Base-by-base conservation (phyloP, 2,329 filamentous ascomycete species). In the Didymella keratinophila region DNA sequence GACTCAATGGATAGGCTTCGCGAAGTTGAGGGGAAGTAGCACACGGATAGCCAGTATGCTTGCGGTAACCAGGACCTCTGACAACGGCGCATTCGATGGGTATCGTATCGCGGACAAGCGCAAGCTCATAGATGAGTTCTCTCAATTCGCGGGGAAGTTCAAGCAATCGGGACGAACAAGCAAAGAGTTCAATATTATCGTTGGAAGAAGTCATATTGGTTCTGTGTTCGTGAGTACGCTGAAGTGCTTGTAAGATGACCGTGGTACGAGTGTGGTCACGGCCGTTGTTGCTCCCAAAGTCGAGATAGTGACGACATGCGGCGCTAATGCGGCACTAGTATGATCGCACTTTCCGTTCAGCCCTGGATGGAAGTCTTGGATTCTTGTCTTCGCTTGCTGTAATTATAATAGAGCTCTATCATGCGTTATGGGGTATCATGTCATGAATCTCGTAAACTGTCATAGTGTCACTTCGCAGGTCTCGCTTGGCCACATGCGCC, bases 401-500 rank as follows among this genome's bases (percentile, higher is more conserved):
- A n/a, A 16, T 25, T 3, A 14, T 47, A 9, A 21, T 6, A 4
- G 4, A 32, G 32, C 12, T 25, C n/a, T 36, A 37, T 18, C 4
- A n/a, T 12, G 2, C 11, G 39, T 11, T 21, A 39, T 20, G 3
- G 30, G 45, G 37, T 52, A 52, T 57, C 18, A 18, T 4, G 25
- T 36, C 10, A 28, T 23, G 14, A 18, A 23, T 20, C 2, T 45
- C 36, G 14, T 28, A 9, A 44, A 7, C 20, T 11, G 4, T 4
- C 20, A 18, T 1, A 12, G 27, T 18, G 45, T 44, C 27, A 42
- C n/a, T 11, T 8, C 21, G 25, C 44, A 20, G 32, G 23, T 25
- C 42, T 59, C 18, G 5, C 10, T 30, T 42, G n/a, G 2, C 87
- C 88, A 71, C 90, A 94, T 5, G 91, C 76, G 3, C 90, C 89